phyloP scores from a whole-genome alignment of 345 rosid genomes.

The Eucalyptus grandis region DNA sequence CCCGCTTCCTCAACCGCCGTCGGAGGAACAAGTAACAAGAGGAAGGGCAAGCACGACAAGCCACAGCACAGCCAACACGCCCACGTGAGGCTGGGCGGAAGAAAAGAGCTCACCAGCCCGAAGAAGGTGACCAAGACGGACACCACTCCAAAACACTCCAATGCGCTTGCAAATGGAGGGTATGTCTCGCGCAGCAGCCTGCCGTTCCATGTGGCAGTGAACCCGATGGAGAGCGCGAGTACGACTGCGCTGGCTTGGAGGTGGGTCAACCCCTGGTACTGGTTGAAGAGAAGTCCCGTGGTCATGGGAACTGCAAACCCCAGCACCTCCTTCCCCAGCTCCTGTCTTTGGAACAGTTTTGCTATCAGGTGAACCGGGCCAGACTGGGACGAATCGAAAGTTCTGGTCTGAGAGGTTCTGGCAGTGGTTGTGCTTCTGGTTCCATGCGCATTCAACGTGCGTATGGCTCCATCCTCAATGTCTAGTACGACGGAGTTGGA shows the following conservation, averaged over 20 bases:
- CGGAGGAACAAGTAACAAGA: not conserved
- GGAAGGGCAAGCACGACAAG: not conserved
- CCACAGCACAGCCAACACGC: not conserved
- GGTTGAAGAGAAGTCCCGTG: not conserved
- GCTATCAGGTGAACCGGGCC: fast-evolving
- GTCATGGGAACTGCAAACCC: not conserved
- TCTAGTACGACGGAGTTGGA: no score
- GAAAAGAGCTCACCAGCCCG: not conserved
- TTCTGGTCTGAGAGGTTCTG: no score
- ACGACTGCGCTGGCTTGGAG: not conserved
- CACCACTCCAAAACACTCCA: fast-evolving
- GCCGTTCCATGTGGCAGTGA: not conserved
- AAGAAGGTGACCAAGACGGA: no score
- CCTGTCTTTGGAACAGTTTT: not conserved
- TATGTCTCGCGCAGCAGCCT: not conserved
- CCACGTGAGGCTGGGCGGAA: fast-evolving
- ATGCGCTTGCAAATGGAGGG: fast-evolving
- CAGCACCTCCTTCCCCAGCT: not conserved
- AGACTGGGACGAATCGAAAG: fast-evolving
- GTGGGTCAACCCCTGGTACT: not conserved
- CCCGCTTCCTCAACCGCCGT: not conserved
- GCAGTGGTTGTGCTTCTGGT: no score
- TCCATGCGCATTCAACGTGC: no score
- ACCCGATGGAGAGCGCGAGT: not conserved
- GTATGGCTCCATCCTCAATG: no score